Percentiles rank a stretch among this genome's conserved stretches.
phyloP scores from a whole-genome alignment of 345 rosid species.

The Sonneratia alba region DNA sequence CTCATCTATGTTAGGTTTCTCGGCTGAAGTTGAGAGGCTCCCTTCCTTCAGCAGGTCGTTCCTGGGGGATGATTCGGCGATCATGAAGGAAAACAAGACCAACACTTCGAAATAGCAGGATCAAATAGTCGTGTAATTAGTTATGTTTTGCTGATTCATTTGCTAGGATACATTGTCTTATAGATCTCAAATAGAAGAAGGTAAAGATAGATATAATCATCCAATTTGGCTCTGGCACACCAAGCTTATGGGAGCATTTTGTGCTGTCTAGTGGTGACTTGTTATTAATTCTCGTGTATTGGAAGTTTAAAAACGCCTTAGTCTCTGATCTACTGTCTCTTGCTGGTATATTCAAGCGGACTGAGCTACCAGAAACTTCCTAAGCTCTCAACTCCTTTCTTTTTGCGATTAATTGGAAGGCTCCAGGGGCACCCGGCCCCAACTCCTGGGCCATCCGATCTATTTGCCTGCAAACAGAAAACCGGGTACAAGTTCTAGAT shows the following conservation, averaged over 20 bases:
- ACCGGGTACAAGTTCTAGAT: not conserved
- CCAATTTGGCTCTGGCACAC: not conserved
- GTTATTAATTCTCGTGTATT: not conserved
- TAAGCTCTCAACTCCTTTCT: not conserved
- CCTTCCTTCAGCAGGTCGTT: slow-evolving; percentile 19
- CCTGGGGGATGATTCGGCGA: slow-evolving; percentile 8
- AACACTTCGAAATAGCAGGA: not conserved
- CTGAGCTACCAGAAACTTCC: not conserved
- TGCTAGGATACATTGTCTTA: not conserved
- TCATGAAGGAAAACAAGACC: not conserved
- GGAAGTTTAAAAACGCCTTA: not conserved
- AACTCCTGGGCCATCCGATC: not conserved
- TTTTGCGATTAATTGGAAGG: not conserved
- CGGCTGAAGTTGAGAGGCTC: slow-evolving; percentile 11
- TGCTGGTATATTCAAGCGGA: not conserved
- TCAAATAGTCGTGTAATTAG: not conserved
- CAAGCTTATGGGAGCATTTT: not conserved
- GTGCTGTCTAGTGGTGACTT: not conserved
- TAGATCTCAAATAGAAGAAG: not conserved
- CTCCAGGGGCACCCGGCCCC: not conserved
- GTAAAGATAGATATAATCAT: not conserved
- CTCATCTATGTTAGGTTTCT: slow-evolving; percentile 13
- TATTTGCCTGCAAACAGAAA: no score
- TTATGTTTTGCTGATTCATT: not conserved
- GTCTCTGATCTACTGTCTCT: not conserved